Conservation (phyloP, 31 red algal genomes). For the Endocladia muricata region DNA sequence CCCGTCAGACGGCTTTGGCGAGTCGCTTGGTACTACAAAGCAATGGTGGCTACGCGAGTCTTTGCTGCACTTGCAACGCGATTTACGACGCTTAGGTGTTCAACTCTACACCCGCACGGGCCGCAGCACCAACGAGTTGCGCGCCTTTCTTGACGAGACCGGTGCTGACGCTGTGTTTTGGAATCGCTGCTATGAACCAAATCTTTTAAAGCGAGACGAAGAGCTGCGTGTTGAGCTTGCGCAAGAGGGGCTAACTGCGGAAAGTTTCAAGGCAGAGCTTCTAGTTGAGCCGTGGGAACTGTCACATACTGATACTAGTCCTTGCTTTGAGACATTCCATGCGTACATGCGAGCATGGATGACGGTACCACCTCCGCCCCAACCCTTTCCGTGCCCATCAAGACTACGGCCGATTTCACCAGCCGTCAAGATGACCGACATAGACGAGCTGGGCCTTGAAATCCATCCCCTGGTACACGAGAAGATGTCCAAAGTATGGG, state of each 20-base stretch:
- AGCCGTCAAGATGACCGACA: conserved; percentile 24
- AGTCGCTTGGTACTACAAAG: conserved; percentile 43
- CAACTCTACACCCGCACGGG: conserved; percentile 76
- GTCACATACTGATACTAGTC: conserved; percentile 18
- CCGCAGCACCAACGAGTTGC: conserved; percentile 56
- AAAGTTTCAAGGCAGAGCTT: conserved; percentile 96
- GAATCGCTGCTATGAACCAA: conserved; percentile 97
- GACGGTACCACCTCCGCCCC: conserved; percentile 89
- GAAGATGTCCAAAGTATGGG: conserved; percentile 60
- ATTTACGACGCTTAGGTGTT: conserved; percentile 74
- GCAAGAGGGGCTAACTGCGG: conserved; percentile 61
- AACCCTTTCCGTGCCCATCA: conserved; percentile 71
- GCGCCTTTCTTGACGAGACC: conserved; percentile 49
- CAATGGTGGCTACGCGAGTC: conserved; percentile 92
- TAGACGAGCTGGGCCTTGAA: conserved; percentile 50
- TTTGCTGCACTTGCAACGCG: conserved; percentile 46
- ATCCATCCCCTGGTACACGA: conserved; percentile 25
- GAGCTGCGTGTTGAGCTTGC: conserved; percentile 67
- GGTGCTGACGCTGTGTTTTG: conserved; percentile 94
- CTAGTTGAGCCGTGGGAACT: conserved; percentile 99
- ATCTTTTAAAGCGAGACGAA: conserved; percentile 75
- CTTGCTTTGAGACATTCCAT: conserved; percentile 69
- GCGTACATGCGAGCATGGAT: conserved; percentile 98
- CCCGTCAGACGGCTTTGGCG: conserved; percentile 53
- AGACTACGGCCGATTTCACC: conserved; percentile 38